A percentile compares a stretch with the other conserved stretches of the same genome.
Conservation (phyloP, 2,329 filamentous ascomycete species). For the Aspergillus quadrilineatus region DNA sequence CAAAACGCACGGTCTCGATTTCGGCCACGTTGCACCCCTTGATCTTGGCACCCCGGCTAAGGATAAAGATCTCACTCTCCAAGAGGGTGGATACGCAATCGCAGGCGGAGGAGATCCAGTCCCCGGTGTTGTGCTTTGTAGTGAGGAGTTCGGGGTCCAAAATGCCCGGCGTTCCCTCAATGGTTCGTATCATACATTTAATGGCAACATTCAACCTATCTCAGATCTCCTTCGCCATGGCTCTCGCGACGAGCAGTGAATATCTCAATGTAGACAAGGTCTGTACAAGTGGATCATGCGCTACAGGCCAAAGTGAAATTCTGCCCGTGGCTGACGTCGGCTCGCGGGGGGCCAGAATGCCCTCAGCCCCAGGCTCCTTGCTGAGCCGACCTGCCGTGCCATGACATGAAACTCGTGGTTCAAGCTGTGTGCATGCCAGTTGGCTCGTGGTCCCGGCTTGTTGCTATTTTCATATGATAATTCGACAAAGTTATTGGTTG, state of each 20-base stretch:
- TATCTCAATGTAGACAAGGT: not conserved
- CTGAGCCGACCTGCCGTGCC: slow-evolving; percentile 12
- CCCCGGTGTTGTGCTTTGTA: not conserved
- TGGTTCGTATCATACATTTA: not conserved
- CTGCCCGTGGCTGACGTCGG: not conserved
- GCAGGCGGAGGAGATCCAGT: not conserved
- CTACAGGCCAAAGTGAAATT: slow-evolving; percentile 4
- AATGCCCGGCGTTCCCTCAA: not conserved
- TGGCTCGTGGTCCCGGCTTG: slow-evolving; percentile 3
- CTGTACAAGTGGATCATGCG: not conserved
- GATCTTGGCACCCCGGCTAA: slow-evolving; percentile 27
- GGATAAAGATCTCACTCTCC: slow-evolving; percentile 28
- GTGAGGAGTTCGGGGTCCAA: not conserved
- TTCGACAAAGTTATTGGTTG: not conserved
- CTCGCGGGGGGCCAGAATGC: slow-evolving; percentile 4
- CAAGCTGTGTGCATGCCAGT: slow-evolving; percentile 12
- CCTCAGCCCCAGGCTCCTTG: slow-evolving; percentile 8
- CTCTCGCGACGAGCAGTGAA: not conserved
- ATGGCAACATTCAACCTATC: not conserved
- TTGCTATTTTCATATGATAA: slow-evolving; percentile 9
- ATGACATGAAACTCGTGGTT: slow-evolving; percentile 16
- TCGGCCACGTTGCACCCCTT: slow-evolving; percentile 26
- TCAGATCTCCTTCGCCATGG: not conserved
- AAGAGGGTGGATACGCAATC: slow-evolving; percentile 13
- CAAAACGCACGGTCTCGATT: slow-evolving; percentile 21